Percentiles rank a stretch among this genome's conserved stretches.
Evolutionary conservation across 2,329 filamentous ascomycete genomes (phyloP).

Genomic region (Magnaporthiopsis rhizophila): DNA sequence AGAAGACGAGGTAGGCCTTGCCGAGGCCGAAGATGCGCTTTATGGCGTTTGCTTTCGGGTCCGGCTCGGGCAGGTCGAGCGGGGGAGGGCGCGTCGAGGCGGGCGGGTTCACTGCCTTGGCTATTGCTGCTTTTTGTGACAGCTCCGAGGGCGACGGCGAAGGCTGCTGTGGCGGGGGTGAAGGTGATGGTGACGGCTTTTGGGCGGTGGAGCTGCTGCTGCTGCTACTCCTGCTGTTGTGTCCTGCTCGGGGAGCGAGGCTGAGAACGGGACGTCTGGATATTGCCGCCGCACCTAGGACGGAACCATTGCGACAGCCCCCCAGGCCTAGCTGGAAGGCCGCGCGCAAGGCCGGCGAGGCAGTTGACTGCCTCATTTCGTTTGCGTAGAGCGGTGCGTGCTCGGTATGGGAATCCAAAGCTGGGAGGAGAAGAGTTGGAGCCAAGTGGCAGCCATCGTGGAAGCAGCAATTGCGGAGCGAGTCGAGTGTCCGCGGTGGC

Average conservation of each 20-base stretch:
- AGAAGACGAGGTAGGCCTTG: conserved; percentile 74
- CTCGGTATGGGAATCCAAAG: not conserved
- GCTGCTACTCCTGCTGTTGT: not conserved
- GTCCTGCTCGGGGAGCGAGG: not conserved
- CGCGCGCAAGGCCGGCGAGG: conserved; percentile 11
- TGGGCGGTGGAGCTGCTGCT: not conserved
- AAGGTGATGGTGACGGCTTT: not conserved
- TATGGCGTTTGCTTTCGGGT: conserved; percentile 32
- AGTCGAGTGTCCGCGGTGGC: too few species aligned
- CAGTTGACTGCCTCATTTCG: not conserved
- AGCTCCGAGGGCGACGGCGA: not conserved
- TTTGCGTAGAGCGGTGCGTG: not conserved
- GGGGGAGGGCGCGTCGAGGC: conserved; percentile 63
- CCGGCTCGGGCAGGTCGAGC: conserved; percentile 53
- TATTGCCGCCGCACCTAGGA: not conserved
- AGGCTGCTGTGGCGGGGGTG: too few species aligned
- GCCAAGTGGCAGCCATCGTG: not conserved
- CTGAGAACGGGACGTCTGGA: not conserved
- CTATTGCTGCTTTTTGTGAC: not conserved
- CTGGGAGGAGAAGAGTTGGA: not conserved
- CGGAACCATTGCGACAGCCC: not conserved
- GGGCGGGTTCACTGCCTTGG: conserved; percentile 53
- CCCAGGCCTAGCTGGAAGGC: not conserved
- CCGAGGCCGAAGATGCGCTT: conserved; percentile 55
- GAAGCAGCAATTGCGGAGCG: not conserved